These are phyloP conservation scores for Amborella trichopoda DNA, from an alignment of 164 flowering plant species.

Conservation along the genomic window DNA sequence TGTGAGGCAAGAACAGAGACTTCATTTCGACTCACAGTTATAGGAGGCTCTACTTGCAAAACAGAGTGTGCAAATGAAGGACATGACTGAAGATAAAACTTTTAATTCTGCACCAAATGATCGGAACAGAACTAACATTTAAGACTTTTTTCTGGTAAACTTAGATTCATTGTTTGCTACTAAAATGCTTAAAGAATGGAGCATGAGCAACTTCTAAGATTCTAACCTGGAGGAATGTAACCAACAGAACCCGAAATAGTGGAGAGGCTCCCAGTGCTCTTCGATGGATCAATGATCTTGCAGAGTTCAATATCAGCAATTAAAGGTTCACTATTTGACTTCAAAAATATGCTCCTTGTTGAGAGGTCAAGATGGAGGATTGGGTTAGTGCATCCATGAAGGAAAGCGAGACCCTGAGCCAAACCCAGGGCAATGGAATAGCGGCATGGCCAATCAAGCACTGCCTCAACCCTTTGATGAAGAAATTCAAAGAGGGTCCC, in stretches of 20 bases:
- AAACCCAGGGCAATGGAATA: conserved; percentile 64
- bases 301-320: conserved; percentile 66
- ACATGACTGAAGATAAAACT: background rate
- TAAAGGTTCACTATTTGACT: conserved; percentile 53
- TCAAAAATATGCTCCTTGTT: conserved; percentile 42
- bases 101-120: background rate
- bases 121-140: background rate
- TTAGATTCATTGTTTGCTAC: background rate
- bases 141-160: background rate
- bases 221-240: conserved; percentile 66
- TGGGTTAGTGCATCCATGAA: conserved; percentile 53
- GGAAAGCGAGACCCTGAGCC: conserved; percentile 66
- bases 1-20: background rate
- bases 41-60: background rate
- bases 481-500: conserved; percentile 58
- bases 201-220: background rate
- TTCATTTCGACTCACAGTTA: background rate
- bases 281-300: conserved; percentile 68
- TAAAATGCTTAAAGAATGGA: background rate
- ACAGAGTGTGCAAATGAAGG: background rate
- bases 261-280: conserved; percentile 62
- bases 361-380: conserved; percentile 62
- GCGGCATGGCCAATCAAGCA: conserved; percentile 58
- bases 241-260: conserved; percentile 71
- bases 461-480: conserved; percentile 22